These are phyloP conservation scores for Madurella fahalii DNA, from an alignment of 2,329 filamentous ascomycete genomes.

Conservation along the genomic window DNA sequence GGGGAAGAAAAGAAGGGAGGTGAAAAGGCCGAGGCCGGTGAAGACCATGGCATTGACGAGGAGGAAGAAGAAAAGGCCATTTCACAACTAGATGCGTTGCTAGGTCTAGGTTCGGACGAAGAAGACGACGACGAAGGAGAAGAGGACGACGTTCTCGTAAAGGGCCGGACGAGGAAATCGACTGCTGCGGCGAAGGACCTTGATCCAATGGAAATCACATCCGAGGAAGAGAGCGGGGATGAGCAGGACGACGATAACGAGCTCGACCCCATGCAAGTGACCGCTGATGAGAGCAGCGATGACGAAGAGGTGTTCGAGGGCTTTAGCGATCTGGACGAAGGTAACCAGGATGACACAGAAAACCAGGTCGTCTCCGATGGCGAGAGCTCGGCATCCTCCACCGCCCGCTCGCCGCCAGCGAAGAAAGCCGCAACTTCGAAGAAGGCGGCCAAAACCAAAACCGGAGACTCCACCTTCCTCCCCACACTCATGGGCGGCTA, in stretches of 20 bases:
- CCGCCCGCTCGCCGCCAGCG: conserved; percentile 9
- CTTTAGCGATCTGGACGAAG: conserved; percentile 28
- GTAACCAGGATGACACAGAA: conserved; percentile 33
- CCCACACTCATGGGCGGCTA: conserved; percentile 77
- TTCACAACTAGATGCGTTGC: conserved; percentile 22
- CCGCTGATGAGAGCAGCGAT: conserved; percentile 29
- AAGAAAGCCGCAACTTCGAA: conserved; percentile 20
- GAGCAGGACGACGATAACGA: conserved; percentile 18
- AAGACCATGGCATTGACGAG: conserved; percentile 5
- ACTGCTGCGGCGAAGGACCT: conserved; percentile 21
- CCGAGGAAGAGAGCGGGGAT: conserved; percentile 21
- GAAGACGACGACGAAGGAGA: conserved; percentile 18
- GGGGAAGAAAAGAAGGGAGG: conserved; percentile 11
- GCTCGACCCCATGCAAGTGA: conserved; percentile 25
- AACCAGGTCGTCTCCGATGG: conserved; percentile 20
- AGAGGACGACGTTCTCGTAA: conserved; percentile 9
- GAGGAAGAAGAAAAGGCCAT: conserved; percentile 20
- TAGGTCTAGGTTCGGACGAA: conserved; percentile 28
- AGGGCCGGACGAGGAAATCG: conserved; percentile 28
- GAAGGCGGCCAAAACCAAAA: conserved; percentile 19
- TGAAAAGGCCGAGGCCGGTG: not conserved
- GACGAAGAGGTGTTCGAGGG: conserved; percentile 31
- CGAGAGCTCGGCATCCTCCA: conserved; percentile 14
- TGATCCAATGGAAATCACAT: conserved; percentile 31
- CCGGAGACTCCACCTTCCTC: conserved; percentile 57